phyloP scores from a whole-genome alignment of 768 basidiomycete species.

The Gyrodon lividus region DNA sequence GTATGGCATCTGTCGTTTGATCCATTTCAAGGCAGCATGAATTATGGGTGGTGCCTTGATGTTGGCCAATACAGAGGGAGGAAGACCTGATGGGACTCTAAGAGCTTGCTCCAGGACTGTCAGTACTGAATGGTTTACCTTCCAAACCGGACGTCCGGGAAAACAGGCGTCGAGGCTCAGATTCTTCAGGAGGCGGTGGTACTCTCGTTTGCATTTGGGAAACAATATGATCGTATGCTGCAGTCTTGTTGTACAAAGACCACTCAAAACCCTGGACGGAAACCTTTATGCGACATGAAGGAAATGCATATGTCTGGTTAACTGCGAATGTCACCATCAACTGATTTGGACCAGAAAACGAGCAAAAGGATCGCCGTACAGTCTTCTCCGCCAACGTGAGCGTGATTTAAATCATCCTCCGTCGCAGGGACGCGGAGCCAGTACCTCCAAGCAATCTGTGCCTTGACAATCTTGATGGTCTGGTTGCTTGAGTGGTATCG shows the following conservation, averaged over 20 bases:
- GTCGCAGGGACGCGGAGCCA: slow-evolving; percentile 83
- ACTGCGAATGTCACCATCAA: slow-evolving; percentile 26
- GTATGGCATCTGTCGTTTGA: slow-evolving; percentile 62
- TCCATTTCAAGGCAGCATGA: slow-evolving; percentile 46
- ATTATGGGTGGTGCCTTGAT: slow-evolving; percentile 35
- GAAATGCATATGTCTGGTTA: slow-evolving; percentile 35
- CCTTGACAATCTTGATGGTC: slow-evolving; percentile 79
- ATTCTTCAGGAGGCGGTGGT: slow-evolving; percentile 8
- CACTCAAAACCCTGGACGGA: slow-evolving; percentile 86
- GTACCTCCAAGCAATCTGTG: slow-evolving; percentile 89
- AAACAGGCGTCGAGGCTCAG: slow-evolving; percentile 38
- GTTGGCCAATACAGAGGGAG: slow-evolving; percentile 25
- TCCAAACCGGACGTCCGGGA: slow-evolving; percentile 40
- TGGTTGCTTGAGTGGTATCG: slow-evolving; percentile 92
- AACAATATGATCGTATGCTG: slow-evolving; percentile 85
- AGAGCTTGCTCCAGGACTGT: not conserved
- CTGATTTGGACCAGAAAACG: not conserved
- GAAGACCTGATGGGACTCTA: slow-evolving; percentile 13
- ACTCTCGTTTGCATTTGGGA: slow-evolving; percentile 59
- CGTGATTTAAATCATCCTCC: slow-evolving; percentile 62
- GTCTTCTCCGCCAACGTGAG: slow-evolving; percentile 48
- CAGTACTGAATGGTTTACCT: slow-evolving; percentile 29
- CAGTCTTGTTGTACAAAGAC: slow-evolving; percentile 89
- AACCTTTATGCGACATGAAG: slow-evolving; percentile 79
- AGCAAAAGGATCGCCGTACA: slow-evolving; percentile 38